A percentile compares a stretch with the other conserved stretches of the same genome.
Conservation (phyloP, 129 eudicot genomes). For the sunflower (Helianthus annuus) region HanXRQr2.0-SUNRISE NC_035434.2:145303321-145303820, state of each 20-base stretch:
- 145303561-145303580: slow-evolving; percentile 54
- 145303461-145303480: slow-evolving; percentile 71
- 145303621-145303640: slow-evolving; percentile 41
- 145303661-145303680: slow-evolving; percentile 9
- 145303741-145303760: slow-evolving; percentile 39
- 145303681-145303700: slow-evolving; percentile 12
- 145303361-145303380: slow-evolving; percentile 76
- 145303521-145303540: slow-evolving; percentile 76
- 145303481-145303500: slow-evolving; percentile 74
- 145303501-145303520: slow-evolving; percentile 70
- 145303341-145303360: slow-evolving; percentile 56
- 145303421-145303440: slow-evolving; percentile 75
- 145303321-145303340: slow-evolving; percentile 43
- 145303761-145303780: slow-evolving; percentile 27
- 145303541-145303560: slow-evolving; percentile 55
- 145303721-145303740: slow-evolving; percentile 14
- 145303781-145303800: slow-evolving; percentile 28
- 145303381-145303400: slow-evolving; percentile 57
- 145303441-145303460: slow-evolving; percentile 81
- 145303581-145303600: slow-evolving; percentile 49
- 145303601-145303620: slow-evolving; percentile 54
- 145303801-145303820: slow-evolving; percentile 8
- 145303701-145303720: slow-evolving; percentile 20
- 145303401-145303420: slow-evolving; percentile 76
- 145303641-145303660: slow-evolving; percentile 30